These are phyloP conservation scores for Phanerochaete sordida DNA, from an alignment of 768 basidiomycete species.

Conservation along the genomic window DNA sequence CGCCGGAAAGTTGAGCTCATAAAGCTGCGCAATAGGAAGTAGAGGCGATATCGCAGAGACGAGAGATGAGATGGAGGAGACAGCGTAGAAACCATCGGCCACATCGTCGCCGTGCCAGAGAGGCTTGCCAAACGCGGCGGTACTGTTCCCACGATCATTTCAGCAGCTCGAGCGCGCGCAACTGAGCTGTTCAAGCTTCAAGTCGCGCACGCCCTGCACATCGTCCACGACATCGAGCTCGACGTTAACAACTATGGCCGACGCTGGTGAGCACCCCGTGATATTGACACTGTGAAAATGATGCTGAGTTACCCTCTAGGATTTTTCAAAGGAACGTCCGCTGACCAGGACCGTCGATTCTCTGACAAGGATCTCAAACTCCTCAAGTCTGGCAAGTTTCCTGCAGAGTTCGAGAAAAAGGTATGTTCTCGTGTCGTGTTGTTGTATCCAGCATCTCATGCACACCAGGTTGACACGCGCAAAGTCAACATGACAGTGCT, in stretches of 20 bases:
- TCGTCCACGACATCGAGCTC: neutral
- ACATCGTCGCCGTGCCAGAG: neutral
- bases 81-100: neutral
- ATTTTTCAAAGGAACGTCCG: conserved; percentile 88
- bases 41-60: neutral
- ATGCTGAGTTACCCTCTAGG: conserved; percentile 30
- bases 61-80: neutral
- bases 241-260: conserved; percentile 21
- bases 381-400: conserved; percentile 88
- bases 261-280: conserved; percentile 28
- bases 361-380: conserved; percentile 93
- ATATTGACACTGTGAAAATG: too few relatives aligned
- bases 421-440: conserved; percentile 28
- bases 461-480: conserved; percentile 79
- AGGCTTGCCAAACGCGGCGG: neutral
- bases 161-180: too few relatives aligned
- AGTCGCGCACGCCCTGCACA: neutral
- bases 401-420: conserved; percentile 85
- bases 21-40: too few relatives aligned
- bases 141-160: neutral
- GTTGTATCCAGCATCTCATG: neutral
- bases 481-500: conserved; percentile 94
- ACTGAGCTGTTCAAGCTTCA: neutral
- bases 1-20: too few relatives aligned
- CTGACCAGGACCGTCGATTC: conserved; percentile 89